A percentile compares a stretch with the other conserved stretches of the same genome.
These are phyloP conservation scores for Naumovozyma dairenensis DNA, from an alignment of 805 yeast genomes.

Conservation along the genomic window DNA sequence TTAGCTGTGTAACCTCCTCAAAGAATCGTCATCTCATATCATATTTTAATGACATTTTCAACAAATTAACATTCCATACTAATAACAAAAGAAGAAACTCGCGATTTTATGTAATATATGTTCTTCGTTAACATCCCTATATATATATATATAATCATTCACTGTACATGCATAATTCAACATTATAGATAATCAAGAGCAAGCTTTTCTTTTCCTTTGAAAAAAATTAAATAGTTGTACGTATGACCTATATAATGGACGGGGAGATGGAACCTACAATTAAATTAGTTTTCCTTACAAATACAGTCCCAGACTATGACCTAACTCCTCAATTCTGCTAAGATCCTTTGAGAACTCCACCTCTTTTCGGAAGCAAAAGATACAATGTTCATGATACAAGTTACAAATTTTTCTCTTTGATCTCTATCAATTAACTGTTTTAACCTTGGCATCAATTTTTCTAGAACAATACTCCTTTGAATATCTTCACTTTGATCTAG, in stretches of 20 bases:
- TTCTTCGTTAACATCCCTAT: neutral
- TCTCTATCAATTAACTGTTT: conserved; percentile 6
- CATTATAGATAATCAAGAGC: conserved; percentile 1
- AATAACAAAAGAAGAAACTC: neutral
- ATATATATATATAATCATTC: neutral
- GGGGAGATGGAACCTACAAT: no score
- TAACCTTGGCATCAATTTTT: conserved; percentile 16
- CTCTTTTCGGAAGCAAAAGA: conserved; percentile 37
- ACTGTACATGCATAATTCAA: neutral
- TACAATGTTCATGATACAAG: conserved; percentile 37
- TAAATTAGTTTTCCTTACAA: neutral
- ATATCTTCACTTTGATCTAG: conserved; percentile 4
- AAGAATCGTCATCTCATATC: neutral
- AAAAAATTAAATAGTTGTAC: no score
- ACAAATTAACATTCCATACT: conserved; percentile 6
- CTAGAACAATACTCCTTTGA: conserved; percentile 8
- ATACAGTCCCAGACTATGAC: no score
- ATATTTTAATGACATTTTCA: conserved; percentile 8
- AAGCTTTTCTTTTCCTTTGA: no score
- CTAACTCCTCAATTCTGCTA: conserved; percentile 5
- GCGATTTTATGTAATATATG: neutral
- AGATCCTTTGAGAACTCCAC: conserved; percentile 14
- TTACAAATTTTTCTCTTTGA: conserved; percentile 7
- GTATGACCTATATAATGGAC: no score
- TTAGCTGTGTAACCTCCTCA: conserved; percentile 37